A percentile compares a stretch with the other conserved stretches of the same genome.
Evolutionary conservation across 768 basidiomycete species (phyloP).

Genomic region (Hydnum rufescens): DNA sequence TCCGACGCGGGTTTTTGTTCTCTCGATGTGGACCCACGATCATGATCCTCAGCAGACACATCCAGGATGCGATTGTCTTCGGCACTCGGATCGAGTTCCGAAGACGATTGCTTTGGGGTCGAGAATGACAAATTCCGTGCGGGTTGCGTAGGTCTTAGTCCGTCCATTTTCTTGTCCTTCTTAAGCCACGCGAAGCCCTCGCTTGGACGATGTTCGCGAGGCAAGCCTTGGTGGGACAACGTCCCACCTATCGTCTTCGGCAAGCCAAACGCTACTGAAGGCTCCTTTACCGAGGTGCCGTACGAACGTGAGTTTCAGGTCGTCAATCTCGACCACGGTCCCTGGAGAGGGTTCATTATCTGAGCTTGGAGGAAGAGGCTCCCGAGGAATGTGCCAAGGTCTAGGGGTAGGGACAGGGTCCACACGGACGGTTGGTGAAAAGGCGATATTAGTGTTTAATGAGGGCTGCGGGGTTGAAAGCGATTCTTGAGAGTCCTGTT

Average conservation of each 20-base stretch:
- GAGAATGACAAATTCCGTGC: neutral
- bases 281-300: slow-evolving; percentile 46
- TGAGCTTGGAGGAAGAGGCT: neutral
- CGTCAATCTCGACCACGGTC: slow-evolving; percentile 4
- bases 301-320: slow-evolving; percentile 21
- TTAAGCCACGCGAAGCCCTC: slow-evolving; percentile 7
- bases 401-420: slow-evolving; percentile 8
- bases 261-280: slow-evolving; percentile 62
- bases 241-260: slow-evolving; percentile 25
- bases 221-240: neutral
- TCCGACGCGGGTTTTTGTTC: slow-evolving; percentile 8
- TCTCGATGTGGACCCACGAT: slow-evolving; percentile 14
- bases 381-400: neutral
- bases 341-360: neutral
- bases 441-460: slow-evolving; percentile 10
- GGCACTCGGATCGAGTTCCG: neutral
- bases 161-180: slow-evolving; percentile 9
- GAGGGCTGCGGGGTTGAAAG: neutral
- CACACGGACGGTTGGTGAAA: slow-evolving; percentile 13
- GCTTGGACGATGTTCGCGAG: slow-evolving; percentile 3
- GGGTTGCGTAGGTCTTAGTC: slow-evolving; percentile 5
- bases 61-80: slow-evolving; percentile 19
- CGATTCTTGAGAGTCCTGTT: neutral
- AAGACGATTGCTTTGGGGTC: neutral
- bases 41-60: slow-evolving; percentile 18